Evolutionary conservation across 768 basidiomycete genomes (phyloP).

Genomic region (Rhodotorula taiwanensis): DNA sequence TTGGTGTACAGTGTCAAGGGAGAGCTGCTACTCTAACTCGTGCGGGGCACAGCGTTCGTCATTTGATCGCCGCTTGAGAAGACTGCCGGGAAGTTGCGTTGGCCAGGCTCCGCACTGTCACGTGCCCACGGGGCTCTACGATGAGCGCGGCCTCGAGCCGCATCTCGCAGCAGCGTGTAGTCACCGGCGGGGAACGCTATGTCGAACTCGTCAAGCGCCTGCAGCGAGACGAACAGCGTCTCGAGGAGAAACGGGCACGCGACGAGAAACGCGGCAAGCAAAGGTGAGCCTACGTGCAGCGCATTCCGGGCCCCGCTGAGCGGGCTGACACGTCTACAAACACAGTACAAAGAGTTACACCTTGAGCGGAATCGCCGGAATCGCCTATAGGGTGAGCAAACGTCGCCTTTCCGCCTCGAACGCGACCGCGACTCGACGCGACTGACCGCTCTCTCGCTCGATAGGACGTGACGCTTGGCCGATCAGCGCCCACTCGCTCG

Average conservation of each 20-base stretch:
- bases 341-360: not conserved
- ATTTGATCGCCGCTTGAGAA: not conserved
- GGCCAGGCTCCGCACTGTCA: no score
- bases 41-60: no score
- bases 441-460: not conserved
- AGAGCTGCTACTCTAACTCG: no score
- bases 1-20: no score
- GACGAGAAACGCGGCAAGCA: no score
- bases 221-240: not conserved
- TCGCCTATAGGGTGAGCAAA: conserved; percentile 13
- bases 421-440: conserved; percentile 10
- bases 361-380: conserved; percentile 5
- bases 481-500: not conserved
- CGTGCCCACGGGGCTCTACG: no score
- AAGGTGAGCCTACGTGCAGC: not conserved
- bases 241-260: not conserved
- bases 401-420: no score
- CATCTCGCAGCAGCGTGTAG: not conserved
- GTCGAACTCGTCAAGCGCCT: no score
- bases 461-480: conserved; percentile 24
- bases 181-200: no score
- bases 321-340: not conserved
- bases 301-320: not conserved
- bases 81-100: not conserved
- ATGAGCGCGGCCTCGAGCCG: no score